Conservation (phyloP, 495 filamentous ascomycete genomes). For the Penicillium subrubescens region DNA sequence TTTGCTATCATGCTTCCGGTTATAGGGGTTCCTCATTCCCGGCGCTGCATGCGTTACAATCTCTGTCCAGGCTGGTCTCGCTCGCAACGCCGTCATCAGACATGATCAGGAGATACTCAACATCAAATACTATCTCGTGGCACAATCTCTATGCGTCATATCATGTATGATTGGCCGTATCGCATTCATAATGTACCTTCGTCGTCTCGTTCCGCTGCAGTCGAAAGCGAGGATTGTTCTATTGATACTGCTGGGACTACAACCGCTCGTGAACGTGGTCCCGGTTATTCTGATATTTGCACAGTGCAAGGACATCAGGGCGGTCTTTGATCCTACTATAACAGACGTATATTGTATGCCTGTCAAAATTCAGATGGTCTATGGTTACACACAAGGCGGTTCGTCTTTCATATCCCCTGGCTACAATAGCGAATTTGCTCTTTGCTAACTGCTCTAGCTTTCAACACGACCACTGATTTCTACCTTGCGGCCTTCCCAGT, state of each 20-base stretch:
- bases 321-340: neutral
- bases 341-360: neutral
- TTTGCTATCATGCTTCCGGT: neutral
- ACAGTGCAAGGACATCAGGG: neutral
- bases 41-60: neutral
- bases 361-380: neutral
- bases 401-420: neutral
- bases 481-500: neutral
- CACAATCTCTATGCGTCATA: neutral
- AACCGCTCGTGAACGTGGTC: neutral
- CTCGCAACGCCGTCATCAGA: neutral
- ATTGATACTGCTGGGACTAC: neutral
- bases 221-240: neutral
- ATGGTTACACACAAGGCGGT: neutral
- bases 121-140: neutral
- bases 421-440: neutral
- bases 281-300: neutral
- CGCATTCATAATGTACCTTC: neutral
- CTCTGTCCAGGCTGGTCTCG: neutral
- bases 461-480: neutral
- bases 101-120: neutral
- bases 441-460: neutral
- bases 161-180: neutral
- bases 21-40: neutral
- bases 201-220: neutral